Conservation (phyloP, 257 asterid species). For the Solanum gandarillasii region DNA sequence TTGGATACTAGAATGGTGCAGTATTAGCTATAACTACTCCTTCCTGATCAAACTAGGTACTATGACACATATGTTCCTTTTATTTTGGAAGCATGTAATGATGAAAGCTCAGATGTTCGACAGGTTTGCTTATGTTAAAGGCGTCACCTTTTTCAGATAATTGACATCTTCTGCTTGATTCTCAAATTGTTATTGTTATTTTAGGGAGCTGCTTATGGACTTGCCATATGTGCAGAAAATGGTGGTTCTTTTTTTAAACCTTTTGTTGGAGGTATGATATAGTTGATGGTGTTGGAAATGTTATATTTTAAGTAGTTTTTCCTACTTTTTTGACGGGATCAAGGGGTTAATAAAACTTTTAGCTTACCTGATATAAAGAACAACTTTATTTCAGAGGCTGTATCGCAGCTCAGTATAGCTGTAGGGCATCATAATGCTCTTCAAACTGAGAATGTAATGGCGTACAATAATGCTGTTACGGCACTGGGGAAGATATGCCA, state of each 20-base stretch:
- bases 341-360: neutral
- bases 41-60: conserved; percentile 39
- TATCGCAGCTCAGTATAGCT: conserved; percentile 72
- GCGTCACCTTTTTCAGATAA: neutral
- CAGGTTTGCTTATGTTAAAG: conserved; percentile 38
- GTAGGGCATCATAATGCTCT: conserved; percentile 54
- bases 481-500: conserved; percentile 93
- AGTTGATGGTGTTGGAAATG: neutral
- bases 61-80: conserved; percentile 85
- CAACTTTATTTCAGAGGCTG: conserved; percentile 39
- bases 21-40: neutral
- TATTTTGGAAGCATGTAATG: conserved; percentile 90
- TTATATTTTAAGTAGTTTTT: neutral
- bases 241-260: conserved; percentile 78
- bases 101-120: conserved; percentile 72
- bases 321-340: neutral
- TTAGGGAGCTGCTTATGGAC: conserved; percentile 94
- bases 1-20: neutral
- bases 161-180: neutral
- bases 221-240: conserved; percentile 80
- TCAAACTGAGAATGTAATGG: conserved; percentile 66
- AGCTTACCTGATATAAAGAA: neutral
- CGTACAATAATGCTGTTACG: conserved; percentile 92
- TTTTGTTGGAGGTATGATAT: conserved; percentile 65
- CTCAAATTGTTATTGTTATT: neutral